These are phyloP conservation scores for Hibiscus mutabilis DNA, from an alignment of 345 rosid species.

Conservation along the genomic window DNA sequence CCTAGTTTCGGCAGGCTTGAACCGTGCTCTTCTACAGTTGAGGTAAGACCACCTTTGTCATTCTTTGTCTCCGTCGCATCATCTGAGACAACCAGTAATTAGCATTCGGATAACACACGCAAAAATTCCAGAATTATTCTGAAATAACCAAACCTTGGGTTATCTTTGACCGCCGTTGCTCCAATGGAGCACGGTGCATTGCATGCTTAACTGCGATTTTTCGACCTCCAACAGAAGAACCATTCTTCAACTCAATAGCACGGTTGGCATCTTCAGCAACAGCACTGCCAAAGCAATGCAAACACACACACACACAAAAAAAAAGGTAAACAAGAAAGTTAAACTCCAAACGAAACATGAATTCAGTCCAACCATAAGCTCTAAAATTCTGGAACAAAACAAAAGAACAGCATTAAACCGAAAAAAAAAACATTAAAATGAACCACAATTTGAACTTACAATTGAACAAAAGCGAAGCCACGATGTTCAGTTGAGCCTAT, in stretches of 20 bases:
- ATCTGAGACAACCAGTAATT: conserved; percentile 24
- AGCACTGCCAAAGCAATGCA: conserved; percentile 38
- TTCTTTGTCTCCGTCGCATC: conserved; percentile 25
- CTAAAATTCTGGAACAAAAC: not conserved
- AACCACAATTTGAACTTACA: conserved; percentile 41
- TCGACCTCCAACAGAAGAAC: conserved; percentile 64
- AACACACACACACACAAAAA: conserved; percentile 8
- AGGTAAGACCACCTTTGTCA: conserved; percentile 22
- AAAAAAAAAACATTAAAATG: not conserved
- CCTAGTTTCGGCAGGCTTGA: conserved; percentile 25
- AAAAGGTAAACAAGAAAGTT: not conserved
- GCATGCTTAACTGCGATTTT: conserved; percentile 79
- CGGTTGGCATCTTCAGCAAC: conserved; percentile 74
- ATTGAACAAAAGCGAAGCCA: conserved; percentile 67
- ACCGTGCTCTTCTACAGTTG: conserved; percentile 33
- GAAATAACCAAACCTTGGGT: conserved; percentile 36
- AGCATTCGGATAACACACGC: not conserved
- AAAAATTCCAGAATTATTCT: conserved; percentile 4
- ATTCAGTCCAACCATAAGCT: not conserved
- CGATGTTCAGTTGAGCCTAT: conserved; percentile 79
- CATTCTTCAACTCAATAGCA: conserved; percentile 69
- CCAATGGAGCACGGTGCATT: conserved; percentile 62
- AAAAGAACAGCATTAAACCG: not conserved
- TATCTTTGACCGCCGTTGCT: conserved; percentile 58
- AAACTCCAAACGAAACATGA: not conserved